These are phyloP conservation scores for Suillus hirtellus DNA, from an alignment of 768 basidiomycete genomes.

Conservation along the genomic window DNA sequence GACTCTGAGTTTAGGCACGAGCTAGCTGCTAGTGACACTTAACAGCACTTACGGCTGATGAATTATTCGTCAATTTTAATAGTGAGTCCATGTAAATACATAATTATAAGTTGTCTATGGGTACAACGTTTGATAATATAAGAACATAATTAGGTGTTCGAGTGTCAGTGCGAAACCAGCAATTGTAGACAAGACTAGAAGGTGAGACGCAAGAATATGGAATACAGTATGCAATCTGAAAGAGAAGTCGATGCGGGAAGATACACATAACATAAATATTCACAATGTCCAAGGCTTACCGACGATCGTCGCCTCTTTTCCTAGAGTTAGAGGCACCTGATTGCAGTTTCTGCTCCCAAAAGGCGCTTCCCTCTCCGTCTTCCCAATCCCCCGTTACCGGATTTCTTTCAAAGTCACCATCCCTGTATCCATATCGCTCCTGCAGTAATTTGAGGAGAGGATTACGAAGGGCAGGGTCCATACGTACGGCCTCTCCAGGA, in stretches of 20 bases:
- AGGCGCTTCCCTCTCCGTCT: conserved; percentile 59
- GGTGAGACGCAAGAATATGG: background rate
- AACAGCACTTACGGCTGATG: background rate
- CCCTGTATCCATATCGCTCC: conserved; percentile 72
- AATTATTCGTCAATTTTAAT: background rate
- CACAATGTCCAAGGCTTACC: conserved; percentile 20
- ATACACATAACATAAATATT: background rate
- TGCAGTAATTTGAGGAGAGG: conserved; percentile 74
- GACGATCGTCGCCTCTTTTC: conserved; percentile 42
- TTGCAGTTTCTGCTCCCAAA: conserved; percentile 62
- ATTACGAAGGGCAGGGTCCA: conserved; percentile 86
- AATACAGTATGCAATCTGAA: conserved; percentile 10
- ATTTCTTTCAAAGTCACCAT: conserved; percentile 85
- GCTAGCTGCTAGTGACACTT: too few relatives aligned
- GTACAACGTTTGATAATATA: background rate
- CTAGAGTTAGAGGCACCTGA: conserved; percentile 37
- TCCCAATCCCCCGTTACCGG: conserved; percentile 64
- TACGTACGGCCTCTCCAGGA: conserved; percentile 82
- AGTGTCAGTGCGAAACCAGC: background rate
- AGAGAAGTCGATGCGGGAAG: background rate
- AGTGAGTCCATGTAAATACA: background rate
- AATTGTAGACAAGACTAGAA: background rate
- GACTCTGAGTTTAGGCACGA: too few relatives aligned
- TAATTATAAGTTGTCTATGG: background rate
- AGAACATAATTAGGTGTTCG: background rate